Percentiles rank a stretch among this genome's conserved stretches.
Evolutionary conservation across 129 eudicot species (phyloP).

Genomic region (Lactuca sativa): DNA sequence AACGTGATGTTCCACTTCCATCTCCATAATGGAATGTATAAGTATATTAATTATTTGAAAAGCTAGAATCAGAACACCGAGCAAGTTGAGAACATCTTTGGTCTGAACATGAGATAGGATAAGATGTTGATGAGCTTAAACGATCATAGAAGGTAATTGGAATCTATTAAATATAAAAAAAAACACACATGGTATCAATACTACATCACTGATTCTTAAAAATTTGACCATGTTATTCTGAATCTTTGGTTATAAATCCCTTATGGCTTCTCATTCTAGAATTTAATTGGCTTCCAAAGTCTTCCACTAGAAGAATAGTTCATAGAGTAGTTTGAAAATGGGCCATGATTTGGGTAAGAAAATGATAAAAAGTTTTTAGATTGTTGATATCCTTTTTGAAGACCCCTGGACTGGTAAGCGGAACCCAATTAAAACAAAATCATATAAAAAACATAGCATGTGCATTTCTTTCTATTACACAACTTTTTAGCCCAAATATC

Average conservation of each 20-base stretch:
- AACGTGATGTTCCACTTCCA: slow-evolving; percentile 90
- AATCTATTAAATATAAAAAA: slow-evolving; percentile 43
- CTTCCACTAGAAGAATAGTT: slow-evolving; percentile 50
- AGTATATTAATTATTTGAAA: slow-evolving; percentile 64
- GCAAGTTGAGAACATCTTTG: slow-evolving; percentile 68
- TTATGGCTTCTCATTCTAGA: no score
- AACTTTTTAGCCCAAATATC: neutral
- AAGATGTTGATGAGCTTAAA: slow-evolving; percentile 63
- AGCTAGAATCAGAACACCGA: slow-evolving; percentile 63
- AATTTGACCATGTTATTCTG: neutral
- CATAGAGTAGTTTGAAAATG: slow-evolving; percentile 39
- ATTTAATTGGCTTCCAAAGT: slow-evolving; percentile 35
- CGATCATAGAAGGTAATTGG: slow-evolving; percentile 75
- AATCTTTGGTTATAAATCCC: no score
- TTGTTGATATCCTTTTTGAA: slow-evolving; percentile 40
- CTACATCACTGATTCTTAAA: neutral
- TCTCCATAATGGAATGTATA: slow-evolving; percentile 92
- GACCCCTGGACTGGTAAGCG: slow-evolving; percentile 49
- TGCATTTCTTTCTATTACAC: neutral
- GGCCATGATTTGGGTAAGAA: slow-evolving; percentile 49
- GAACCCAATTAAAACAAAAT: slow-evolving; percentile 47
- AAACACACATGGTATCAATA: neutral
- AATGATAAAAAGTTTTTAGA: slow-evolving; percentile 43
- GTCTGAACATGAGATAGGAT: slow-evolving; percentile 66
- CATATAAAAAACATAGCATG: neutral